phyloP scores from a whole-genome alignment of 768 basidiomycete species.

The Boletus tylopilopsis region DNA sequence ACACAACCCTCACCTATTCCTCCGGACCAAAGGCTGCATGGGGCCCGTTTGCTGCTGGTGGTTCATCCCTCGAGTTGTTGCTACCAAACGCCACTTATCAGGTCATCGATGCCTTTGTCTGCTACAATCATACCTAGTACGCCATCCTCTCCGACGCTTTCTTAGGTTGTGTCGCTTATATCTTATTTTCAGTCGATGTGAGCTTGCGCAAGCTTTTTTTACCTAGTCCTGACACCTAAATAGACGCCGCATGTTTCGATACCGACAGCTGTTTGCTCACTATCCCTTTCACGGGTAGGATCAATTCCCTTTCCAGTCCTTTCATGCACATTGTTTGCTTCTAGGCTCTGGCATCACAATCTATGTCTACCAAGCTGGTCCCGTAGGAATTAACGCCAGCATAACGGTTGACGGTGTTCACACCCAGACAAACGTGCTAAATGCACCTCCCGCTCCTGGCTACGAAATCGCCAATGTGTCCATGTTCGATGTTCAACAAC shows the following conservation, averaged over 20 bases:
- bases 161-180: background rate
- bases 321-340: background rate
- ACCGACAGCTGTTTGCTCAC: slow-evolving; percentile 16
- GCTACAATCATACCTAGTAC: slow-evolving; percentile 27
- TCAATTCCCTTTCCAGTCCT: background rate
- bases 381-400: slow-evolving; percentile 23
- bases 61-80: slow-evolving; percentile 8
- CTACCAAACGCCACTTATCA: slow-evolving; percentile 21
- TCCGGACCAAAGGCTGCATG: slow-evolving; percentile 24
- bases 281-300: slow-evolving; percentile 23
- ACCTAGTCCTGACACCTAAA: background rate
- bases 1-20: slow-evolving; percentile 19
- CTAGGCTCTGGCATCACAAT: slow-evolving; percentile 22
- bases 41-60: slow-evolving; percentile 15
- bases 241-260: slow-evolving; percentile 21
- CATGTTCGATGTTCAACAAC: slow-evolving; percentile 23
- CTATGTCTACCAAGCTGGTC: slow-evolving; percentile 24
- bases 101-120: slow-evolving; percentile 19
- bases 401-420: slow-evolving; percentile 13
- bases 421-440: slow-evolving; percentile 14
- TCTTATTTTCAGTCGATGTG: slow-evolving; percentile 17
- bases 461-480: slow-evolving; percentile 21
- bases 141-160: background rate
- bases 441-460: slow-evolving; percentile 15
- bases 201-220: background rate